These are phyloP conservation scores for Phytopythium aichiense DNA, from an alignment of 352 stramenopile genomes.

Conservation along the genomic window DNA sequence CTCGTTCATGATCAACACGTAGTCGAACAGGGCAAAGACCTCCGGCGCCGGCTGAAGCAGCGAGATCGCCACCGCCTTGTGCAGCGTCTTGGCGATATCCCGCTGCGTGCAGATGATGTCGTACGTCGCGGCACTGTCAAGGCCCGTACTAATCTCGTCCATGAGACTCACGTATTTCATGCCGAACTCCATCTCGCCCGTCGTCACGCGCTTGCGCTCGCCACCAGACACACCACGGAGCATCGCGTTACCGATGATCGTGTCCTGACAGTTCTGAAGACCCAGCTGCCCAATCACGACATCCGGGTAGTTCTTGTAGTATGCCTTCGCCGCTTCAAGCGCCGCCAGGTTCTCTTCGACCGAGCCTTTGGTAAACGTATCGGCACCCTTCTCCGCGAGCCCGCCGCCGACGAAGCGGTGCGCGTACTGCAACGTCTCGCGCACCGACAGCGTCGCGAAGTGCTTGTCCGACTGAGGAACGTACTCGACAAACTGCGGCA, in stretches of 20 bases:
- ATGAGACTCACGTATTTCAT: slow-evolving; percentile 73
- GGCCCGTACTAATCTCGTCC: slow-evolving; percentile 68
- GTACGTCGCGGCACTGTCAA: slow-evolving; percentile 50
- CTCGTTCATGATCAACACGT: slow-evolving; percentile 45
- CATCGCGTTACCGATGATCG: slow-evolving; percentile 55
- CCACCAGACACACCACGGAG: slow-evolving; percentile 71
- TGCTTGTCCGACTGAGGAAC: slow-evolving; percentile 41
- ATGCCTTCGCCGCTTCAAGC: slow-evolving; percentile 14
- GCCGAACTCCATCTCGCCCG: slow-evolving; percentile 87
- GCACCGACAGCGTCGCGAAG: slow-evolving; percentile 18
- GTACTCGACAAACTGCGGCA: slow-evolving; percentile 23
- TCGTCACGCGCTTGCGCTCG: slow-evolving; percentile 89
- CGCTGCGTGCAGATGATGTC: slow-evolving; percentile 55
- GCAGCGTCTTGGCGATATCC: slow-evolving; percentile 38
- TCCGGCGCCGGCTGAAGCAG: slow-evolving; percentile 74
- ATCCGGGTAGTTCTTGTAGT: slow-evolving; percentile 37
- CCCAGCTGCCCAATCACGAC: slow-evolving; percentile 41
- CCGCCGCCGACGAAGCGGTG: slow-evolving; percentile 55
- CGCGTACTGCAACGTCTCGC: slow-evolving; percentile 30
- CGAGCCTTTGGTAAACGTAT: slow-evolving; percentile 17
- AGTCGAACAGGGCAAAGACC: slow-evolving; percentile 48
- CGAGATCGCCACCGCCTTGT: slow-evolving; percentile 57
- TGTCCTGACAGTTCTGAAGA: slow-evolving; percentile 44
- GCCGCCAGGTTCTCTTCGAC: slow-evolving; percentile 26
- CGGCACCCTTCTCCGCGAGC: slow-evolving; percentile 14